phyloP scores from a whole-genome alignment of 495 filamentous ascomycete genomes.

The Tuber brumale region DNA sequence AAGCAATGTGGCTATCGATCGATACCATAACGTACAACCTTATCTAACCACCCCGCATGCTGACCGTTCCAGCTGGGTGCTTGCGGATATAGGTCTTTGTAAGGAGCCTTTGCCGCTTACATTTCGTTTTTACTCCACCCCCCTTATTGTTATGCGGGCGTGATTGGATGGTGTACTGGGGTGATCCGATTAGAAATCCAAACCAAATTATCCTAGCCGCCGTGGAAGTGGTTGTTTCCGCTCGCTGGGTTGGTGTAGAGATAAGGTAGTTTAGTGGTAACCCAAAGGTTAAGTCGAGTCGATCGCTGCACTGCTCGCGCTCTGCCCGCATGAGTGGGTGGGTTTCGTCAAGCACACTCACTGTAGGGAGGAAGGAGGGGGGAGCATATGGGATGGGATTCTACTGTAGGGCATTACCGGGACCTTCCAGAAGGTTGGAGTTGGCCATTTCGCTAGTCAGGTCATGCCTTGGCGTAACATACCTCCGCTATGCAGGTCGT shows the following conservation, averaged over 20 bases:
- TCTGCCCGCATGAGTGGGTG: neutral
- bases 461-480: neutral
- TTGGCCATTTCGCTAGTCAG: neutral
- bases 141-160: neutral
- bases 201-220: neutral
- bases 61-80: neutral
- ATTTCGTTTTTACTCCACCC: neutral
- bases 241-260: neutral
- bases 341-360: neutral
- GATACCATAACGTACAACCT: neutral
- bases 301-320: neutral
- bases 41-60: constrained; percentile 1
- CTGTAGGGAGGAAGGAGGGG: neutral
- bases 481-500: neutral
- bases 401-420: neutral
- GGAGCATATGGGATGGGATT: neutral
- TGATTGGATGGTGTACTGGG: neutral
- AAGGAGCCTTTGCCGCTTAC: neutral
- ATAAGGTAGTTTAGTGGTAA: too few relatives aligned
- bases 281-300: neutral
- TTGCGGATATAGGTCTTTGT: neutral
- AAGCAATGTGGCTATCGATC: neutral
- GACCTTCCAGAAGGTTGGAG: constrained; percentile 1
- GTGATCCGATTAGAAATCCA: neutral
- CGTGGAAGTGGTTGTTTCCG: neutral